A percentile compares a stretch with the other conserved stretches of the same genome.
These are phyloP conservation scores for Cryphonectria parasitica DNA, from an alignment of 2,329 filamentous ascomycete genomes.

Conservation along the genomic window DNA sequence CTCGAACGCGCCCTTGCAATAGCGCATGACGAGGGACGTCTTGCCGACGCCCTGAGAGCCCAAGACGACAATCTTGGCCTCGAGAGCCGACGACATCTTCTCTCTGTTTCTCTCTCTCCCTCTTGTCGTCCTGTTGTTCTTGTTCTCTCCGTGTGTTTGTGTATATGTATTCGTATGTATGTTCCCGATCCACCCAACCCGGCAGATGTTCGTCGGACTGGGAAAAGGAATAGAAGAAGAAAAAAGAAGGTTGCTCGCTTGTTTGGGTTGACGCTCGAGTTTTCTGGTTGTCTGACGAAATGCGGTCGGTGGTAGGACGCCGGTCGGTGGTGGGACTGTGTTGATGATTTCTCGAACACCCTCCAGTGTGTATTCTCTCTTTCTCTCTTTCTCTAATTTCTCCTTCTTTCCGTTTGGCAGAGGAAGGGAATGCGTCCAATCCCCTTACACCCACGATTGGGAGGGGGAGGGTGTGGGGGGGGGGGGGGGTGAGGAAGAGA, in stretches of 20 bases:
- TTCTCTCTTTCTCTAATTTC: not conserved
- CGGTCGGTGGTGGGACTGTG: not conserved
- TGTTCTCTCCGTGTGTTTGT: not conserved
- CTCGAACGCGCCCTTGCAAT: slow-evolving; percentile 72
- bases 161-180: not conserved
- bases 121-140: not conserved
- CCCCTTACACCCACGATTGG: too few relatives aligned
- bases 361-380: not conserved
- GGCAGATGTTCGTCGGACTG: not conserved
- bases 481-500: not conserved
- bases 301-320: not conserved
- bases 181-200: not conserved
- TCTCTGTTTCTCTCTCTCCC: not conserved
- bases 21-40: slow-evolving; percentile 77
- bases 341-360: not conserved
- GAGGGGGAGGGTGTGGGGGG: not conserved
- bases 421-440: not conserved
- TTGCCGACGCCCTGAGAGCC: slow-evolving; percentile 81
- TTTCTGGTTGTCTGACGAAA: not conserved
- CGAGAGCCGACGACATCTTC: slow-evolving; percentile 60
- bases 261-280: not conserved
- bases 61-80: slow-evolving; percentile 81
- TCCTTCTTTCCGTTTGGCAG: not conserved
- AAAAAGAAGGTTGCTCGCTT: not conserved
- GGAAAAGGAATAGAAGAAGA: too few relatives aligned